phyloP scores from a whole-genome alignment of 1,284 basidiomycete genomes.

The Mycena citricolor region DNA sequence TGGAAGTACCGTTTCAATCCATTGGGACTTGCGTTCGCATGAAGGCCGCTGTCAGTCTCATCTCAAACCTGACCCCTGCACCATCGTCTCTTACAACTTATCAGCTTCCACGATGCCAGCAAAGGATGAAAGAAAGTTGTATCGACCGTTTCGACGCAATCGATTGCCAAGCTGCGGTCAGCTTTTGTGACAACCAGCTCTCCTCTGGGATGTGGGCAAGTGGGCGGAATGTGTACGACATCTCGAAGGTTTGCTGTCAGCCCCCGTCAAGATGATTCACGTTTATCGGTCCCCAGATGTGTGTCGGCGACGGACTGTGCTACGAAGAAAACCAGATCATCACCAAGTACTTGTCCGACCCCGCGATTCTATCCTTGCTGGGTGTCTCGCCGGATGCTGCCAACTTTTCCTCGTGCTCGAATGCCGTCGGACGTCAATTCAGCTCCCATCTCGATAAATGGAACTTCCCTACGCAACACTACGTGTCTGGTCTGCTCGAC shows the following conservation, averaged over 20 bases:
- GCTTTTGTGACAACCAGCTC: slow-evolving; percentile 63
- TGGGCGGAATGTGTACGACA: slow-evolving; percentile 67
- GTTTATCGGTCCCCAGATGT: slow-evolving; percentile 37
- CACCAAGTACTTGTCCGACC: slow-evolving; percentile 55
- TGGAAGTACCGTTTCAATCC: slow-evolving; percentile 56
- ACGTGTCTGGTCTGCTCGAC: slow-evolving; percentile 73
- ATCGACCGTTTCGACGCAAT: slow-evolving; percentile 60
- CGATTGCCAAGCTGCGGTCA: slow-evolving; percentile 57
- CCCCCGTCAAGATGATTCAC: slow-evolving; percentile 21
- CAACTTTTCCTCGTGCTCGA: slow-evolving; percentile 60
- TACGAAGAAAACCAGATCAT: slow-evolving; percentile 54
- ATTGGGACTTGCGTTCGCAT: slow-evolving; percentile 60
- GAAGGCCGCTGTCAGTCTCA: slow-evolving; percentile 54
- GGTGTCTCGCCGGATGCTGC: slow-evolving; percentile 50
- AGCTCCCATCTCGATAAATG: slow-evolving; percentile 59
- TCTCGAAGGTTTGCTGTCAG: slow-evolving; percentile 52
- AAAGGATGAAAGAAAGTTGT: slow-evolving; percentile 45
- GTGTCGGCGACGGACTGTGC: slow-evolving; percentile 50
- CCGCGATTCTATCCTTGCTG: slow-evolving; percentile 52
- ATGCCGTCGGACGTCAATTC: slow-evolving; percentile 49
- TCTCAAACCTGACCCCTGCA: no score
- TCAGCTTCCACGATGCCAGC: slow-evolving; percentile 57
- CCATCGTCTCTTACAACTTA: slow-evolving; percentile 1
- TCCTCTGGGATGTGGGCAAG: slow-evolving; percentile 51
- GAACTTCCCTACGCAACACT: slow-evolving; percentile 56